Evolutionary conservation across 1,284 basidiomycete genomes (phyloP), one percentile per base, ranked within the genome.

Genomic region (Tylopilus sp.): DNA sequence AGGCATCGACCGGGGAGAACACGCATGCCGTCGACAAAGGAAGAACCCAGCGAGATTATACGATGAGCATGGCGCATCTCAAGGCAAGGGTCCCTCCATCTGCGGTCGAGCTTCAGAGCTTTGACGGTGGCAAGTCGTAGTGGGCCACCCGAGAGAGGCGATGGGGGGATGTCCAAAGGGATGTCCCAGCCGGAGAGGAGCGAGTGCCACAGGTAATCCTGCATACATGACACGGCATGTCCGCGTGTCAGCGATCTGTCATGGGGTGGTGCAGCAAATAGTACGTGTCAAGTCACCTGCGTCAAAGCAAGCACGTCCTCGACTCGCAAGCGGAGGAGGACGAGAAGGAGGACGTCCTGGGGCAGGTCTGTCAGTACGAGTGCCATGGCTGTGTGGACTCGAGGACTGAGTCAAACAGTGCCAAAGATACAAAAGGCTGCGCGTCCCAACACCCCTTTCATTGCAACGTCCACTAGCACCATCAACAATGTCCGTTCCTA

Each of bases 201-300:
- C 15, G 4, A 47, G 45, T 42, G 56, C 60, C 64, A 64, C n/a
- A 63, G 20, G 30, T 54, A 66, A 34, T 66, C 53, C 37, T 24
- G 73, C 71, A 64, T 82, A 74, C 50, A 81, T 64, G 51, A 68
- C 73, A 73, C 76, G 77, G 71, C 75, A 75, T 64, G 77, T 77
- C 78, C 81, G 65, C 67, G 70, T 73, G 72, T 64, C 50, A 47
- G 24, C 30, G 45, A 36, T 43, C 44, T 42, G 50, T 52, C 48
- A 36, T 28, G 10, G 15, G 4, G 30, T 6, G 17, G 5, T 24
- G 30, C 2, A 33, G 29, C 29, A 36, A 36, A 45, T 44, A 36
- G 44, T 44, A 49, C 28, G 30, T 33, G 42, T 54, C 42, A 31
- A 52, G 53, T 49, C 55, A 77, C 78, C 71, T 77, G 77, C 56